Percentiles rank a stretch among this genome's conserved stretches.
These are phyloP conservation scores for Silybum marianum DNA, from an alignment of 129 eudicot species.

Conservation along the genomic window DNA sequence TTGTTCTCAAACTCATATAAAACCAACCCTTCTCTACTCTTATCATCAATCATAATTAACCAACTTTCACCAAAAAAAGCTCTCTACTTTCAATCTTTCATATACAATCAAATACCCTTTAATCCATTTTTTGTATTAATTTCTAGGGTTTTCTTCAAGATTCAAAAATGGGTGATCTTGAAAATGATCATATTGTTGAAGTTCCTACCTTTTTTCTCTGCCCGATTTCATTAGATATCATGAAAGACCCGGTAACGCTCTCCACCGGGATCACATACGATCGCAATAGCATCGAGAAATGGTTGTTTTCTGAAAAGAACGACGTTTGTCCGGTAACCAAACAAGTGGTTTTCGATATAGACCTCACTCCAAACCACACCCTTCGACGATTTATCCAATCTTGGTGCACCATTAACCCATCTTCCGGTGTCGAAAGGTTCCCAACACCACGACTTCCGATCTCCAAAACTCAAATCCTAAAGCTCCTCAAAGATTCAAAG, in stretches of 20 bases:
- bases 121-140: not conserved
- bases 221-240: conserved; percentile 68
- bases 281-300: conserved; percentile 66
- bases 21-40: conserved; percentile 7
- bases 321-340: conserved; percentile 59
- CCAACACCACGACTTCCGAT: conserved; percentile 54
- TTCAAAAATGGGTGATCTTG: conserved; percentile 24
- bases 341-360: conserved; percentile 44
- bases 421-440: conserved; percentile 55
- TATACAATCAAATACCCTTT: not conserved
- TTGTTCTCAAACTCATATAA: not conserved
- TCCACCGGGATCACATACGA: conserved; percentile 73
- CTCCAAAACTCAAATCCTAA: conserved; percentile 44
- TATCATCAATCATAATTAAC: not conserved
- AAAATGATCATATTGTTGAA: conserved; percentile 37
- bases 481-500: conserved; percentile 52
- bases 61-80: not conserved
- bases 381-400: conserved; percentile 62
- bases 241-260: conserved; percentile 73
- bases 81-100: not conserved
- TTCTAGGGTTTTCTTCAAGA: not conserved
- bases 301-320: conserved; percentile 52
- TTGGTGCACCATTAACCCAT: conserved; percentile 74
- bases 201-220: conserved; percentile 61
- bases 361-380: conserved; percentile 65